Base-by-base conservation (phyloP, 495 filamentous ascomycete genomes). In the Immersiella caudata region DNA sequence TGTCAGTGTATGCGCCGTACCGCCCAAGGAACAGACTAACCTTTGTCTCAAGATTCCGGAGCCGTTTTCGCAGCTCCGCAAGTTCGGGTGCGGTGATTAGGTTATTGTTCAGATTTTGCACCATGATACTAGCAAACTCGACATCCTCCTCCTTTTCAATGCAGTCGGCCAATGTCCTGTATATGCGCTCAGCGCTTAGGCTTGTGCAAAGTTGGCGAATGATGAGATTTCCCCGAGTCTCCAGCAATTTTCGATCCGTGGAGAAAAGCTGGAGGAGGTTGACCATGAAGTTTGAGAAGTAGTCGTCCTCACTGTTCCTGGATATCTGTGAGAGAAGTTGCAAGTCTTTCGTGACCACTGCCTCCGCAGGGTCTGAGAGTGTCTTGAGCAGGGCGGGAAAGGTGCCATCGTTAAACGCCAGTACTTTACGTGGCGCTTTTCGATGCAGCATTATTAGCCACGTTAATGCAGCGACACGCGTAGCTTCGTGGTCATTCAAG, bases 41-140 rank as follows among this genome's bases (percentile, higher is more conserved):
- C 78, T 88, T 91, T 0, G 91, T 91, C 75, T 98, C 95, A 12
- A 97, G 82, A 74, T 95, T 98, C 27, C 94, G 85, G 57, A 99
- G 82, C 21, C 95, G 84, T 76, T 96, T 97, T 55, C 96, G 86
- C 54, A 99, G 81, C 60, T 97, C 96, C 0, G 92, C 88, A 35
- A 99, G 83, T 74, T 99, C 93, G 0, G 96, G 96, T 0, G 96
- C 96, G 12, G 96, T 99, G 70, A 98, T 98, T 21, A 99, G 85
- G 70, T 98, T 99, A 73, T 99, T 99, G 79, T 99, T 99, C 54
- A 99, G 83, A 76, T 98, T 97, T 74, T 98, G 96, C 26, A 99
- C 93, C 96, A 99, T 99, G 71, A 98, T 99, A 70, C 94, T 97
- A 20, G 96, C 93, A 78, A 99, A 99, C 75, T 98, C 96, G 35